Evolutionary conservation across 805 yeast species (phyloP).

Genomic region (Wickerhamomyces strasburgensis): DNA sequence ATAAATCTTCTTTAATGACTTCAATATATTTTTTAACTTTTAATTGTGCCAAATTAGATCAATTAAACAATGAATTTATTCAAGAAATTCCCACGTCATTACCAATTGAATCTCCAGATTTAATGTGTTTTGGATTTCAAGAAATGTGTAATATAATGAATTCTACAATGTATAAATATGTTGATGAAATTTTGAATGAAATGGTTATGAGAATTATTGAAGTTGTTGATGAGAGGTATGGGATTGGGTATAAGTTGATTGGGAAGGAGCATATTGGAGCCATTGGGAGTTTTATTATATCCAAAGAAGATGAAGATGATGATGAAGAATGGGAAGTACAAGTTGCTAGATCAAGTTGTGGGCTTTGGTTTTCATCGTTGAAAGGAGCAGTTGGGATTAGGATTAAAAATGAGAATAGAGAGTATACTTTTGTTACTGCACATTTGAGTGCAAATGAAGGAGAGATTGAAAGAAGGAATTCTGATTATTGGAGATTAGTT

Average conservation of each 20-base stretch:
- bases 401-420: conserved; percentile 28
- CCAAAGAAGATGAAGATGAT: conserved; percentile 20
- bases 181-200: conserved; percentile 33
- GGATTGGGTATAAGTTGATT: conserved; percentile 35
- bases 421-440: conserved; percentile 57
- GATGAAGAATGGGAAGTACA: background rate
- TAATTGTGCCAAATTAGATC: conserved; percentile 51
- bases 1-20: too few species aligned
- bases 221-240: conserved; percentile 33
- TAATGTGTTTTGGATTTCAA: conserved; percentile 62
- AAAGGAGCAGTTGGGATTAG: conserved; percentile 74
- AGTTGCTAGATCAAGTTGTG: conserved; percentile 6
- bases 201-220: conserved; percentile 33
- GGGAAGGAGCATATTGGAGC: conserved; percentile 50
- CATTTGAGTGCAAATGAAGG: conserved; percentile 86
- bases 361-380: conserved; percentile 45
- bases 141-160: conserved; percentile 56
- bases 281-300: conserved; percentile 47
- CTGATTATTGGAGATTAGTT: conserved; percentile 45
- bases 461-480: conserved; percentile 44
- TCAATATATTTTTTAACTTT: conserved; percentile 34
- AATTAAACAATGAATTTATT: conserved; percentile 24
- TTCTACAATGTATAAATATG: conserved; percentile 38
- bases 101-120: conserved; percentile 34
- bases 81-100: conserved; percentile 24